phyloP scores from a whole-genome alignment of 306 rosid species.

The Vigna radiata region DNA sequence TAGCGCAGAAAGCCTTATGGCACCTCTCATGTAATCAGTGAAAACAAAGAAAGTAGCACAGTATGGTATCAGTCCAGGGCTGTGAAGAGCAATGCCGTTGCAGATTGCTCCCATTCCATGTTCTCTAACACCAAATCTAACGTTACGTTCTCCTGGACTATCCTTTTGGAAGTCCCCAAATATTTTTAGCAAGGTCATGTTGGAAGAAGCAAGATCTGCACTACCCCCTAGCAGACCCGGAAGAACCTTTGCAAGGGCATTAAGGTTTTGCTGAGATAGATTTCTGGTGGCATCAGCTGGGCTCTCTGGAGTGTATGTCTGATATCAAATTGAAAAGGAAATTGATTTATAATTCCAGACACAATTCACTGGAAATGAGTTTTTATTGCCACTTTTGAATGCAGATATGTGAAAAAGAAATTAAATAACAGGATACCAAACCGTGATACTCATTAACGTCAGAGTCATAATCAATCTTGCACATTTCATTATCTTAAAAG shows the following conservation, averaged over 20 bases:
- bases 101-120: slow-evolving; percentile 98
- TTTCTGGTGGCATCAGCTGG: slow-evolving; percentile 96
- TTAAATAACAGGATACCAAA: slow-evolving; percentile 21
- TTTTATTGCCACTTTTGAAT: background rate
- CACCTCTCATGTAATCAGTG: slow-evolving; percentile 98
- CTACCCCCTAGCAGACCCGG: slow-evolving; percentile 99
- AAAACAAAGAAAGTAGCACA: slow-evolving; percentile 99
- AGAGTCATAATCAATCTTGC: slow-evolving; percentile 4
- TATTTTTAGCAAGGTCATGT: slow-evolving; percentile 92
- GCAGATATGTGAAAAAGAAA: background rate
- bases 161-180: slow-evolving; percentile 88
- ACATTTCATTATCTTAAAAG: background rate
- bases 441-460: background rate
- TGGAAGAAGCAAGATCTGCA: slow-evolving; percentile 98
- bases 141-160: slow-evolving; percentile 90
- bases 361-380: background rate
- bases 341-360: slow-evolving; percentile 11
- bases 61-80: slow-evolving; percentile 92
- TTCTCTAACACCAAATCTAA: slow-evolving; percentile 96
- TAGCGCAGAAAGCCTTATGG: slow-evolving; percentile 92
- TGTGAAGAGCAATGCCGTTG: slow-evolving; percentile 93
- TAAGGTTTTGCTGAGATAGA: slow-evolving; percentile 86
- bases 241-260: slow-evolving; percentile 88
- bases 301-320: slow-evolving; percentile 91
- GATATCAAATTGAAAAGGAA: slow-evolving; percentile 35